Base-by-base conservation (phyloP, 352 stramenopile species). In the Pythium grandisporangium region DNA sequence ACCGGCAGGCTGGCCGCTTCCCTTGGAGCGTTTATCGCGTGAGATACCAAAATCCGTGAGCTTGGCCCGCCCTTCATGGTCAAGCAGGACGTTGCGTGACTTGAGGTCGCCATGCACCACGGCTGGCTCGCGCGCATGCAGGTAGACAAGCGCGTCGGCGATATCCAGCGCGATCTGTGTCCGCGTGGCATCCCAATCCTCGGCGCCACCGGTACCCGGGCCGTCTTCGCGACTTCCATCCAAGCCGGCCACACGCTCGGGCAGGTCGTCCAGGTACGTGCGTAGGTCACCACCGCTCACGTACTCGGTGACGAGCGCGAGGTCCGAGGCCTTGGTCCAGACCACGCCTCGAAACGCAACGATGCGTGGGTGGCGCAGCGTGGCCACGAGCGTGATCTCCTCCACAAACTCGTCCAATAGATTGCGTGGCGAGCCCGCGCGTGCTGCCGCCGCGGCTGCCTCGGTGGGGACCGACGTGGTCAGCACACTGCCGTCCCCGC, bases 271-370 rank as follows among this genome's bases (percentile, higher is more conserved):
- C 11, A 46, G 19, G 12, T 34, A 45, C 25, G 42, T 36, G 2
- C 51, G 48, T 21, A 66, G 33, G 30, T 66, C 57, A 19, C 57
- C 53, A 12, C 53, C 37, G 7, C n/a, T 34, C 51, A 61, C 59
- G 40, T 47, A 66, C 45, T 66, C 57, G 26, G 51, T 52, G 14
- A 66, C 37, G 13, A 60, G 24, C 6, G 42, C 32, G 2, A 66
- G 13, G 14, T 56, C 48, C 23, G 25, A 46, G 21, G 62, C 57
- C 20, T 63, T 66, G 30, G 43, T 58, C 52, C 53, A 62, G 30
- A 54, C 47, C 14, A 66, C 57, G 12, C 57, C 54, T 8, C 55
- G 34, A 21, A 63, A 59, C 13, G 8, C 0, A 11, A 63, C 49
- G 34, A 63, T 38, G 16, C 37, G 16, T 0, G 43, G 38, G 19